Evolutionary conservation across 2,329 filamentous ascomycete species (phyloP), one percentile per base, ranked within the genome.

Genomic region (Fusarium metavorans): DNA sequence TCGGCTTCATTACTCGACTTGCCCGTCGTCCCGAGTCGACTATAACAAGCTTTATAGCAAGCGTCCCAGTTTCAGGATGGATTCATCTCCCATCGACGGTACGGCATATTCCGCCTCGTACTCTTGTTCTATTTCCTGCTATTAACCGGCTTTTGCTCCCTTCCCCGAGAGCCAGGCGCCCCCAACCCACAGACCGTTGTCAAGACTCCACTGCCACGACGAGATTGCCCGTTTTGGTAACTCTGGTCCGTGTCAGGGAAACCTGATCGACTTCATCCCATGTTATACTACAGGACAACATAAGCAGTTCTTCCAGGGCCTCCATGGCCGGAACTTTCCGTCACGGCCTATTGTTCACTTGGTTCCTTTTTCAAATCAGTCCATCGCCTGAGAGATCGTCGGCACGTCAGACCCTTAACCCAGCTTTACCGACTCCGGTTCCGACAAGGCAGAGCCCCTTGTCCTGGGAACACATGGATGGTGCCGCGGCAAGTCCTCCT

Each of bases 211-310:
- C 77, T 45, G 45, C 69, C 39, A 79, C 77, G 77, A 79, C 69
- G 39, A 72, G 77, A 79, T 79, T 79, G 70, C 77, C 70, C 45
- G 23, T 79, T 79, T 68, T 50, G 71, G 77, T 57, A 79, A 76
- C 67, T 72, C 54, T 73, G 68, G 70, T 66, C 77, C 77, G 76
- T 73, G 72, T 70, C 66, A 65, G 56, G 68, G 77, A 71, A 75
- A 71, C 67, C 71, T 71, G 74, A 78, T 79, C 71, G 69, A 75
- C 73, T 73, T 74, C 72, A 65, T 78, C 73, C 68, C 73, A 73
- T 71, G 66, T 67, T 66, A 75, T 71, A 75, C 50, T 71, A 75
- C 50, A 72, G 66, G 57, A 58, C 60, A 67, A 72, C 75, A 62
- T 69, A 71, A 77, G 64, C 67, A 64, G 66, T 66, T 60, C 58